Evolutionary conservation across 1,284 basidiomycete species (phyloP), one percentile per base, ranked within the genome.

Genomic region (Cutaneotrichosporon cavernicola): DNA sequence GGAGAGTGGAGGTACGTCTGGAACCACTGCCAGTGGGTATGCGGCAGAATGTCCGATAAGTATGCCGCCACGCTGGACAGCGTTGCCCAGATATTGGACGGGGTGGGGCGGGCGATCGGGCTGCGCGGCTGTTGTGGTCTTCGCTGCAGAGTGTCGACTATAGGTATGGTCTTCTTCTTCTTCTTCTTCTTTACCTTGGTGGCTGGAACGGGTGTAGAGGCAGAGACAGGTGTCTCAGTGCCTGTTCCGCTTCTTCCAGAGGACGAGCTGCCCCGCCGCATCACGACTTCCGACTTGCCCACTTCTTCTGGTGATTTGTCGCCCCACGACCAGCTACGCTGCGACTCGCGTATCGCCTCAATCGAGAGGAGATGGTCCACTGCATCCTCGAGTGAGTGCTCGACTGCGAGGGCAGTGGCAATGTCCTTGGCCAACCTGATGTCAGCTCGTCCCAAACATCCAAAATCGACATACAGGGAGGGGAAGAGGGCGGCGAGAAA

Each of bases 301-400:
- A 53, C 51, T 2, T 52, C 50, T 4, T 62, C 63, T 22, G 58
- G 56, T 26, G 49, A 18, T 53, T 74, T 71, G 22, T 66, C 74
- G 2, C 72, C 71, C 76, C 76, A 79, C n/a, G 63, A 47, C 0
- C 76, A 76, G 2, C 65, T 62, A 2, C 60, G 58, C 63, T 76
- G 67, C 38, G 71, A 73, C 32, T 71, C 69, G 11, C 69, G 67
- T 32, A 79, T 77, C 16, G 73, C 53, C 55, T 79, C 77, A 31
- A 77, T 58, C 0, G 77, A 79, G 0, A 79, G 69, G 4, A 79
- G 72, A 56, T 75, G 65, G 50, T 79, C 76, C 57, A 78, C 74
- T 1, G 76, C 72, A 1, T 69, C 73, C 38, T 66, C 63, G 5
- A 66, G 50, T 34, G 62, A 67, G 8, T 63, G 49, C 43, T 73